Base-by-base conservation (phyloP, 1,284 basidiomycete genomes). In the Apiotrichum porosum region DNA sequence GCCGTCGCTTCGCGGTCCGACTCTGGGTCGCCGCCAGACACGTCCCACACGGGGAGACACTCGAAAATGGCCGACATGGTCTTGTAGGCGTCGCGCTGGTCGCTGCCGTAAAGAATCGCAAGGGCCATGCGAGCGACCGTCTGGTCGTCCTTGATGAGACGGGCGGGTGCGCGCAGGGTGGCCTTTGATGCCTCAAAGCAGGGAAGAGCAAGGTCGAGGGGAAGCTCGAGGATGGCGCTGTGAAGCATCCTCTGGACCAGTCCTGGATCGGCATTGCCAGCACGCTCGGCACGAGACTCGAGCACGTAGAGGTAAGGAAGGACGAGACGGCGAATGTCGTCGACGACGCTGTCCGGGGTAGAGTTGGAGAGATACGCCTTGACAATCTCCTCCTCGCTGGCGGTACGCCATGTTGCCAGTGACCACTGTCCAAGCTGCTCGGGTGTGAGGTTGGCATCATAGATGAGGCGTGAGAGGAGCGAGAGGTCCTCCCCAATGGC, bases 61-160 rank as follows among this genome's bases (percentile, higher is more conserved):
- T 97, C 92, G 68, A 97, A 95, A 48, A 95, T 88, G 30, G 78
- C 77, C 56, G 84, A 88, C 90, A 94, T 94, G 2, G 78, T 83
- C 0, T 81, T 63, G 89, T 87, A 94, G 55, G 83, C 79, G 56
- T 81, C 76, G 30, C 83, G 72, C 47, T 78, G 79, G 54, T 83
- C 78, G 60, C 80, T 88, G 12, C 89, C 89, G 58, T 97, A 97
- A n/a, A 95, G 73, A 61, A 84, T 85, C 3, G 91, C 86, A 9
- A 95, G 80, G 0, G 91, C 89, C 4, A 95, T 71, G 10, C 86
- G 81, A 13, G 83, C 88, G 61, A 91, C 82, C 54, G 88, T 86
- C 61, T 86, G 81, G 60, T 95, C 88, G 51, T 83, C 79, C 52
- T 82, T 81, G 54, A 97, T 80, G 34, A 94, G 75, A 19, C 92